Evolutionary conservation across 176 grass and related monocot genomes (phyloP), one percentile per base, ranked within the genome.

Genomic region (Rhynchospora breviuscula): DNA sequence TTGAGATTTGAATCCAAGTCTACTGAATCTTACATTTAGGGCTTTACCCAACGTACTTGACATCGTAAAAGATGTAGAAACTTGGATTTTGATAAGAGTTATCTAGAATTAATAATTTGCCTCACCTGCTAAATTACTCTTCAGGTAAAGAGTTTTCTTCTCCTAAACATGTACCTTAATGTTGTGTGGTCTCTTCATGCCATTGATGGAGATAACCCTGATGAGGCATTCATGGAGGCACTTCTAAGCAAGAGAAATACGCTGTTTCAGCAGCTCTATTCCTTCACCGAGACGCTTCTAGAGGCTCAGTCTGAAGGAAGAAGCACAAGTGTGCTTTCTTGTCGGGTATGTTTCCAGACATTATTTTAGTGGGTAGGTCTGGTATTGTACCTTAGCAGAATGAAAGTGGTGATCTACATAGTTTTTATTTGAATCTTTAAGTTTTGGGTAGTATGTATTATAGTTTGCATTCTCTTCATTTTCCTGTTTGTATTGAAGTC

Each of bases 131-230:
- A 70, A 78, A 51, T 46, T 74, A 65, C 0, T 78, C 47, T 76
- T 76, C 78, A 98, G 96, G 96, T 98, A 65, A 98, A 98, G 86
- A 91, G 96, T 83, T 93, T 98, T 89, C 74, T 98, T 66, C 91
- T 98, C 63, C 88, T 95, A 25, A 98, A 98, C 84, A 98, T 98
- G 96, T 87, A 91, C 74, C 89, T 98, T 86, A 88, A 91, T 87
- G 89, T 98, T 76, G 89, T 93, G 63, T 98, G 96, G 96, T 95
- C 73, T 81, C 85, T 98, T 81, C 86, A 89, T 56, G 86, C 89
- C 67, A 88, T 98, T 84, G 93, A 89, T 87, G 78, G 45, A 60
- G 89, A 95, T 84, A 93, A 89, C 54, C 89, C 88, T 83, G 72
- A 91, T 58, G 89, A 98, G 85, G 47, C 86, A 89, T 98, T 85